phyloP scores from a whole-genome alignment of 495 filamentous ascomycete species.

The Chaetomium fimeti region DNA sequence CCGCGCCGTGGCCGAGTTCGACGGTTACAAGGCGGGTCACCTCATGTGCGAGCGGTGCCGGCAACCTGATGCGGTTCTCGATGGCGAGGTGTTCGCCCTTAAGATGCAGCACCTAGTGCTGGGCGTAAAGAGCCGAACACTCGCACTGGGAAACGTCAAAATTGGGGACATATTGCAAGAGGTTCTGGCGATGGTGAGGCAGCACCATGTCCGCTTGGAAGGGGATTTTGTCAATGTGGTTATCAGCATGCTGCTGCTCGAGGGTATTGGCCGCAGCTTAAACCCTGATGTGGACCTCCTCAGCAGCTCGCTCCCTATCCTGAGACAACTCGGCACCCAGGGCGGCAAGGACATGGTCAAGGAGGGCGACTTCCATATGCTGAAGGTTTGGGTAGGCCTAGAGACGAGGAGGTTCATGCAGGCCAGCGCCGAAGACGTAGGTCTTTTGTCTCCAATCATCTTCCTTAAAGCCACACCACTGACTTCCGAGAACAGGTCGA shows the following conservation, averaged over 20 bases:
- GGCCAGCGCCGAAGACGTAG: constrained; percentile 82
- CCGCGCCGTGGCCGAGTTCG: constrained; percentile 92
- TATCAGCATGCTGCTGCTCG: constrained; percentile 86
- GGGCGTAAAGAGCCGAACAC: constrained; percentile 81
- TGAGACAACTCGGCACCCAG: constrained; percentile 81
- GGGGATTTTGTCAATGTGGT: constrained; percentile 99
- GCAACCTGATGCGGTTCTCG: constrained; percentile 83
- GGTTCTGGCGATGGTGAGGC: constrained; percentile 86
- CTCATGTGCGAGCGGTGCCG: constrained; percentile 95
- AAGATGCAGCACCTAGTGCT: constrained; percentile 96
- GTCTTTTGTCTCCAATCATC: constrained; percentile 22
- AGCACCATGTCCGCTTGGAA: constrained; percentile 91
- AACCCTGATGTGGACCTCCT: constrained; percentile 88
- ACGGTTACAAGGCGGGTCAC: constrained; percentile 91
- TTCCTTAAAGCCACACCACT: constrained; percentile 17
- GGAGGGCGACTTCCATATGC: constrained; percentile 83
- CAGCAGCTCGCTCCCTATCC: constrained; percentile 81
- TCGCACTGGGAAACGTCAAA: constrained; percentile 91
- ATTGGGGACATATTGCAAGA: constrained; percentile 93
- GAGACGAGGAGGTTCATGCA: constrained; percentile 86
- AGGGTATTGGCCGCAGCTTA: constrained; percentile 87
- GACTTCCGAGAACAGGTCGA: constrained; percentile 54
- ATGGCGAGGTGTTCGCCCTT: constrained; percentile 84
- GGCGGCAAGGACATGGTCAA: constrained; percentile 65
- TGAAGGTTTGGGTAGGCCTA: constrained; percentile 89